Conservation (phyloP, 108 stramenopile species). For the Nitzschia sp. region DNA sequence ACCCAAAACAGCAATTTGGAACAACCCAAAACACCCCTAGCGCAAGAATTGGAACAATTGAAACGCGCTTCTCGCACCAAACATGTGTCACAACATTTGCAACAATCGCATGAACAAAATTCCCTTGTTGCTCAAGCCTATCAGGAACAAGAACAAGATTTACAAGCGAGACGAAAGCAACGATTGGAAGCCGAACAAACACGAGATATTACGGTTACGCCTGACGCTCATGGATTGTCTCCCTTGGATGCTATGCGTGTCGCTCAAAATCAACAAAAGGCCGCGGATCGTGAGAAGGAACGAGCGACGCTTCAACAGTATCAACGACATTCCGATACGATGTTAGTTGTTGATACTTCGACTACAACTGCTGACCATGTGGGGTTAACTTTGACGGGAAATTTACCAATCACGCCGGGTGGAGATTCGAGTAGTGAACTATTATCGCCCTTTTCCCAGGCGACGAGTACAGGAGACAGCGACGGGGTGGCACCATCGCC, state of each 20-base stretch:
- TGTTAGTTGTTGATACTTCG: neutral
- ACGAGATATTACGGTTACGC: neutral
- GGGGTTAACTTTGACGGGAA: no score
- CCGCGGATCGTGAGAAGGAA: neutral
- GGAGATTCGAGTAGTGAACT: no score
- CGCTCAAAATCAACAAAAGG: constrained; percentile 10
- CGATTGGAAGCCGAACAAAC: neutral
- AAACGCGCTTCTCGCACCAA: neutral
- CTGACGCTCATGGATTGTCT: neutral
- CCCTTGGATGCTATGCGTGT: constrained; percentile 4
- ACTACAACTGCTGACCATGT: no score
- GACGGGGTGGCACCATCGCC: neutral
- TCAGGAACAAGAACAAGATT: neutral
- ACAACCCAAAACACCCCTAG: neutral
- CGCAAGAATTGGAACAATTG: neutral
- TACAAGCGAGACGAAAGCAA: neutral
- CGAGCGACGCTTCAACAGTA: neutral
- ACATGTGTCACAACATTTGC: neutral
- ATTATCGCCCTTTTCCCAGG: no score
- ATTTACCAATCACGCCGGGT: no score
- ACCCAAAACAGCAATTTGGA: neutral
- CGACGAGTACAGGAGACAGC: no score
- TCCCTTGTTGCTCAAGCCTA: neutral
- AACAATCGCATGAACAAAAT: neutral
- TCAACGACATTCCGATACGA: constrained; percentile 2